Base-by-base conservation (phyloP, 2,329 filamentous ascomycete species). In the Beauveria brongniartii region DNA sequence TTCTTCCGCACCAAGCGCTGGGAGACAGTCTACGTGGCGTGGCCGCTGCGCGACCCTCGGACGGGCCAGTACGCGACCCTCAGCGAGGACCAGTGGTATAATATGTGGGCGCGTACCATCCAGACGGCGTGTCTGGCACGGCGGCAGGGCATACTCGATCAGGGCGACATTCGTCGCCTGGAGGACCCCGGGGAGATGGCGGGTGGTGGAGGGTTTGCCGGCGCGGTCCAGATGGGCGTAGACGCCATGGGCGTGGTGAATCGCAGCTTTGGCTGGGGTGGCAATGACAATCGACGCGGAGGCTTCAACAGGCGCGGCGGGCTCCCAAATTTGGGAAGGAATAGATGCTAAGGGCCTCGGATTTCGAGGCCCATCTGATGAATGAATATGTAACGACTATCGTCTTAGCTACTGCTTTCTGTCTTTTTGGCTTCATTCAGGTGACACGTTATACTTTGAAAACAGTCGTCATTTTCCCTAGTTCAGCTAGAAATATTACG, bases 1-100 rank as follows among this genome's bases (percentile, higher is more conserved):
- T 86, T 83, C 73, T 80, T 90, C 69, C 73, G 80, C 20, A 92
- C 89, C 1, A 84, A 82, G 69, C 78, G 82, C 54, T 92, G 86
- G 74, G 81, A 87, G 64, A 85, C 89, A 2, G 80, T 84, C 3
- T 75, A 78, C 24, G 80, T 82, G 0, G 78, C 86, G 40, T 92
- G 87, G 86, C 66, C 67, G 16, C 61, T 73, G 61, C 73, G 71
- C 62, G 64, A 65, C 24, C 16, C 30, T 34, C 46, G 16, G 16
- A 58, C 46, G 22, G 64, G 68, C 10, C 70, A 73, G 26, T 89
- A 84, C 66, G 79, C 81, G 55, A 78, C 74, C 59, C 71, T 84
- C 65, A 80, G 74, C 64, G 82, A 85, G 70, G 77, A 80, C 5
- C 79, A 84, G 63, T 88, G 85, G 82, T 84, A 85, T 65, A 80